A percentile compares a stretch with the other conserved stretches of the same genome.
Conservation (phyloP, 768 basidiomycete species). For the Porpolomopsis calyptriformis region DNA sequence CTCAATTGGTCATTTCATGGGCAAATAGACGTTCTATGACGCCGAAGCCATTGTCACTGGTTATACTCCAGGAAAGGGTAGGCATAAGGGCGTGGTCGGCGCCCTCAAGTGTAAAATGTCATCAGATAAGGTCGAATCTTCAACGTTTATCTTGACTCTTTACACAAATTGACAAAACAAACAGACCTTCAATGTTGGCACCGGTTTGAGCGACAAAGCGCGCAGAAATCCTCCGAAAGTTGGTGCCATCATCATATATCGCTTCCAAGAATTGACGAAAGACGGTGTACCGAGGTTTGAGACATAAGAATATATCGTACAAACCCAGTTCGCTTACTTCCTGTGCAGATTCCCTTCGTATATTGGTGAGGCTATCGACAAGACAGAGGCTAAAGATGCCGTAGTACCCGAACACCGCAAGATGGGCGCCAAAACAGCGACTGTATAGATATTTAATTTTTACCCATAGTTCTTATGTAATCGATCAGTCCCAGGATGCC, state of each 20-base stretch:
- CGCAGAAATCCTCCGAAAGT: conserved; percentile 44
- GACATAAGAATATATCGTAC: background rate
- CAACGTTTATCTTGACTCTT: background rate
- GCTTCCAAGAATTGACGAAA: conserved; percentile 49
- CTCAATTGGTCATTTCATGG: background rate
- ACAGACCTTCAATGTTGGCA: conserved; percentile 47
- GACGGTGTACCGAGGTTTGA: conserved; percentile 48
- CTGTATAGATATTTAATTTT: no score
- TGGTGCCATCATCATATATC: conserved; percentile 45
- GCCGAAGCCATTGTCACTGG: conserved; percentile 52
- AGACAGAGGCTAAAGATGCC: conserved; percentile 44
- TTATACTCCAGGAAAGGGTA: conserved; percentile 43
- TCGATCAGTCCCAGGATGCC: no score
- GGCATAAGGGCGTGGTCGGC: conserved; percentile 37
- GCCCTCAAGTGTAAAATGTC: conserved; percentile 49
- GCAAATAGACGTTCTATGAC: conserved; percentile 42
- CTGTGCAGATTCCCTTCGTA: conserved; percentile 40
- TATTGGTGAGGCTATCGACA: conserved; percentile 42
- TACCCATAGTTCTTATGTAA: no score
- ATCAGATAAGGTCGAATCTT: conserved; percentile 41
- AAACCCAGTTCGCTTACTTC: background rate
- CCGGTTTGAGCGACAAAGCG: conserved; percentile 43
- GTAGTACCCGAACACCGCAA: conserved; percentile 35
- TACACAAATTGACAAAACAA: background rate
- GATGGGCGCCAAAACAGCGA: background rate